Conservation (phyloP, 768 basidiomycete species). For the Phaffia tasmanica region DNA sequence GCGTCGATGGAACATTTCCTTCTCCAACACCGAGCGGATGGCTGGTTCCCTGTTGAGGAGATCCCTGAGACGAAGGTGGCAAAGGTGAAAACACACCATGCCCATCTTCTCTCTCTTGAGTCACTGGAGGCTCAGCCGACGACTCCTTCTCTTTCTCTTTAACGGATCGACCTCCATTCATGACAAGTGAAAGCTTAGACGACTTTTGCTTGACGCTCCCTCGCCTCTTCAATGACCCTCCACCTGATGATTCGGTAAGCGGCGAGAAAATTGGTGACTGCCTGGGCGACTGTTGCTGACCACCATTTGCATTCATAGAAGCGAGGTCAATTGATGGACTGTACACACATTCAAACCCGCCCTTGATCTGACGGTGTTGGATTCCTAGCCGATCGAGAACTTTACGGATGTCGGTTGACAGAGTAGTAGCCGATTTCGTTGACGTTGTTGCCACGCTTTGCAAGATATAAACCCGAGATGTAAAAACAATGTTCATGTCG, state of each 20-base stretch:
- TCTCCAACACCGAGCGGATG: too few species aligned
- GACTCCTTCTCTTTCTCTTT: slow-evolving; percentile 44
- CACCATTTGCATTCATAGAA: slow-evolving; percentile 43
- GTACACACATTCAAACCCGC: slow-evolving; percentile 94
- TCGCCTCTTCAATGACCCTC: slow-evolving; percentile 7
- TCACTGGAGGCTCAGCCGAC: slow-evolving; percentile 20
- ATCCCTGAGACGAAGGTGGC: too few species aligned
- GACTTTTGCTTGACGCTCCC: slow-evolving; percentile 27
- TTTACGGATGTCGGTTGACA: slow-evolving; percentile 71
- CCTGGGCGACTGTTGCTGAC: too few species aligned
- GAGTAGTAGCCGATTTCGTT: slow-evolving; percentile 65
- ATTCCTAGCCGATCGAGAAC: slow-evolving; percentile 93
- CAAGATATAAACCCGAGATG: not conserved
- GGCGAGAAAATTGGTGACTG: too few species aligned
- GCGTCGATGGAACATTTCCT: too few species aligned
- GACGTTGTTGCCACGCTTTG: slow-evolving; percentile 85
- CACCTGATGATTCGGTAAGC: not conserved
- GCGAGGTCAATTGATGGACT: slow-evolving; percentile 83
- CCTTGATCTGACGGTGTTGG: slow-evolving; percentile 77
- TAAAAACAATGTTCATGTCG: too few species aligned
- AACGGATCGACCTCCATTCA: slow-evolving; percentile 33
- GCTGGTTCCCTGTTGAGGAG: too few species aligned
- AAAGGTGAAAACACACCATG: too few species aligned
- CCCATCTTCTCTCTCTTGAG: not conserved
- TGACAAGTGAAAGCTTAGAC: slow-evolving; percentile 26